Conservation (phyloP, 2,329 filamentous ascomycete species). For the Xylaria sp. region DNA sequence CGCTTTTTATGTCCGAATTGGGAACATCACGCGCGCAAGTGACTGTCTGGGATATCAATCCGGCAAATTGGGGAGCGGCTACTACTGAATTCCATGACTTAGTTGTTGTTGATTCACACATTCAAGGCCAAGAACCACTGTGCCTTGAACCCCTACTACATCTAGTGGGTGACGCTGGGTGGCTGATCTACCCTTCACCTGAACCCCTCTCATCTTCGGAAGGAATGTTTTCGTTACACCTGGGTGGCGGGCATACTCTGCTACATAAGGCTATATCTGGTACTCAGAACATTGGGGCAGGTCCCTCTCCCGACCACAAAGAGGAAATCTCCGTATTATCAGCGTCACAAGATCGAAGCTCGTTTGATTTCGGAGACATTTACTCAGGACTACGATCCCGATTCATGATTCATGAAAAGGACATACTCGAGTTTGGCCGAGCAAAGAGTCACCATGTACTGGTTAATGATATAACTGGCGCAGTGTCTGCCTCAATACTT, state of each 20-base stretch:
- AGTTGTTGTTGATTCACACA: slow-evolving; percentile 12
- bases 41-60: background rate
- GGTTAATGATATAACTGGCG: slow-evolving; percentile 40
- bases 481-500: slow-evolving; percentile 24
- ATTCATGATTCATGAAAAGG: background rate
- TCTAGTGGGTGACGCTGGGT: slow-evolving; percentile 23
- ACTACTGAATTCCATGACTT: slow-evolving; percentile 14
- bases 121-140: background rate
- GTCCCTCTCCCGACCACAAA: background rate
- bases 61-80: slow-evolving; percentile 8
- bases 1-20: background rate
- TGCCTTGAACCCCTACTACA: background rate
- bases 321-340: slow-evolving; percentile 18
- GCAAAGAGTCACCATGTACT: slow-evolving; percentile 30
- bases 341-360: background rate
- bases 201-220: background rate
- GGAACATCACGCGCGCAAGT: slow-evolving; percentile 10
- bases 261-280: background rate
- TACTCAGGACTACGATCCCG: slow-evolving; percentile 10
- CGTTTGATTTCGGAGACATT: background rate
- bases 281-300: background rate
- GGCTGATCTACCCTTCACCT: slow-evolving; percentile 19
- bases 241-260: slow-evolving; percentile 11
- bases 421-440: slow-evolving; percentile 4
- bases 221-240: slow-evolving; percentile 14